These are phyloP conservation scores for Platanthera zijinensis DNA, from an alignment of 106 monocot genomes.

Conservation along the genomic window DNA sequence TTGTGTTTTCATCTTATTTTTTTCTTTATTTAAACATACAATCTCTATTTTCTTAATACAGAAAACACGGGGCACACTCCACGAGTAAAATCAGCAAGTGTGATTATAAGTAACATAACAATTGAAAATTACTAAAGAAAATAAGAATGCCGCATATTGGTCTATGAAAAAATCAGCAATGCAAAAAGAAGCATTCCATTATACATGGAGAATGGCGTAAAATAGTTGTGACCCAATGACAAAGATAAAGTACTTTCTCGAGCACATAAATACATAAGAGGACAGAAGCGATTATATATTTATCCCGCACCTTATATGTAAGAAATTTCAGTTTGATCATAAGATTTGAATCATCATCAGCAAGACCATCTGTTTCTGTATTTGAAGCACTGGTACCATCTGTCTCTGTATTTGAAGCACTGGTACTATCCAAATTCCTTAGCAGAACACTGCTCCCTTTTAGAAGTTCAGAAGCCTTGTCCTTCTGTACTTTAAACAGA, in stretches of 20 bases:
- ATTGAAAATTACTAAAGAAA: background rate
- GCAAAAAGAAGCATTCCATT: background rate
- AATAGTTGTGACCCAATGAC: background rate
- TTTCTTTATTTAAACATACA: too few species aligned
- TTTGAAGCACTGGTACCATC: conserved; percentile 29
- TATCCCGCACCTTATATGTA: conserved; percentile 69
- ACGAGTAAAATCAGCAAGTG: too few species aligned
- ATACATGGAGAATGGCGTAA: background rate
- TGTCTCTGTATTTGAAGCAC: conserved; percentile 22
- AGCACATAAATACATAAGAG: background rate
- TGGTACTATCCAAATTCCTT: conserved; percentile 31
- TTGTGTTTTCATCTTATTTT: too few species aligned
- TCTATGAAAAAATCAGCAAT: background rate
- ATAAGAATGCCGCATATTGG: background rate
- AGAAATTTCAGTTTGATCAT: conserved; percentile 99
- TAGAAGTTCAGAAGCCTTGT: conserved; percentile 46
- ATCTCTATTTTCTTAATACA: too few species aligned
- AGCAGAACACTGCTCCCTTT: conserved; percentile 42
- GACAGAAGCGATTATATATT: background rate
- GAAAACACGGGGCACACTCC: too few species aligned
- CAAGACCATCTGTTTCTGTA: conserved; percentile 51
- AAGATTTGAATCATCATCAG: conserved; percentile 93
- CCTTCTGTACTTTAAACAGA: conserved; percentile 71
- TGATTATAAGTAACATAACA: too few species aligned
- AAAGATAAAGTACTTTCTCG: background rate